Evolutionary conservation across 2,329 filamentous ascomycete species (phyloP), one percentile per base, ranked within the genome.

Genomic region (Dissoconium aciculare): DNA sequence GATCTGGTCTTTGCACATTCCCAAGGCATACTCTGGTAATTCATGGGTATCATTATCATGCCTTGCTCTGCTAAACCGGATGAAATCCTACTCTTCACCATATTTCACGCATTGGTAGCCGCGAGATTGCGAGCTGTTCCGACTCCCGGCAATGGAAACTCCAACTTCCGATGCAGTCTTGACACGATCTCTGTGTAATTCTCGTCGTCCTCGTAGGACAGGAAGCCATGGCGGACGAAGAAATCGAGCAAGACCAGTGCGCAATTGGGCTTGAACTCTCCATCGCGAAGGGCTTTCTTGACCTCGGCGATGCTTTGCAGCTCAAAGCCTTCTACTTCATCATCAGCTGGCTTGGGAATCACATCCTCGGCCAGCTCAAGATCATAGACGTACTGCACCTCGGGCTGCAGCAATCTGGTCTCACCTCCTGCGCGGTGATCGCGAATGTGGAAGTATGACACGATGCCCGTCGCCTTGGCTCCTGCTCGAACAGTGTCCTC

Each of bases 241-340:
- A 95, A 98, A 54, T 95, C 84, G 27, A 94, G 57, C 51, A 89
- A 59, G 28, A 92, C 71, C 35, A 89, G 53, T 10, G 80, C 78
- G 55, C 85, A 94, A 54, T 95, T 95, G 2, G 85, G 79, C 63
- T 98, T 98, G 63, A 87, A 98, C 44, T 77, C 69, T 10, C 80
- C 82, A 31, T 63, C 60, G 11, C 65, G 67, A 49, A 98, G 59
- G 26, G 76, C 73, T 34, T 65, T 62, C 54, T 74, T 69, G 26
- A 91, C 71, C 55, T 92, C 69, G n/a, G 78, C 70, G 24, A 94
- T 66, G 2, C 67, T 74, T 68, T 73, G 75, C 35, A 94, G 63
- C 50, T 72, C 69, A 52, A 95, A 95, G 38, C 73, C 71, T 48
- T 84, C 81, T 4, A 93, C 89, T 59, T 98, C 89, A 31, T 78